Evolutionary conservation across 148 eudicot species (phyloP), one percentile per base, ranked within the genome.

Genomic region (Cornus kousa): DNA sequence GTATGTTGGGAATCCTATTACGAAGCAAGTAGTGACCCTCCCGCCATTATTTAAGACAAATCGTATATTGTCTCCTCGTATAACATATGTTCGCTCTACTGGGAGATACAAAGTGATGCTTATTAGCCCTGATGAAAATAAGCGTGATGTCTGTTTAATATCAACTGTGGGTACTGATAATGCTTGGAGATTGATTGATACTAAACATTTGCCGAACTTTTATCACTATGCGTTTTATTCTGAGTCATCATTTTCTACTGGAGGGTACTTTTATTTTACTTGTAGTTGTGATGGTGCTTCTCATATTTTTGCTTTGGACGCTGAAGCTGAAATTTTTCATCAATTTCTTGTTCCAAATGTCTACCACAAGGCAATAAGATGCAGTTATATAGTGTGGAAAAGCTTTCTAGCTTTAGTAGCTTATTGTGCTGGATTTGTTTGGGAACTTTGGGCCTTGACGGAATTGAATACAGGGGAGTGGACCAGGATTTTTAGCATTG

Each of bases 1-100:
- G 6, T 10, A 22, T 71, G 32, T 71, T 20, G 73, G 16, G 8
- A 71, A 71, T 71, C 73, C 73, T 40, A 23, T 71, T 48, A 71
- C 17, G 28, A 40, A 40, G 55, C 55, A 71, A 71, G 9, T 2
- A 12, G 14, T 71, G 22, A n/a, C 31, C 23, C 20, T 40, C 46
- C 73, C 55, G 20, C 31, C 55, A 43, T 16, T 4, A 71, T 16
- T 4, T 57, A 16, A 13, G 64, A 2, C 5, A 9, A 4, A 37
- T 1, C 28, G 4, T 43, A 19, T 22, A 17, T 2, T 3, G 13
- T 3, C 3, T 43, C 8, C 13, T 9, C 7, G 14, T 8, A 43
- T 71, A 71, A 55, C 57, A 71, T 71, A 7, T 43, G 50, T 31
- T 71, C 74, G 14, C 22, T 71, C 28, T n/a, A 12, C 57, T 4